Percentiles rank a stretch among this genome's conserved stretches.
Evolutionary conservation across 441 rosid genomes (phyloP).

Genomic region (Pelargonium citronellum): DNA sequence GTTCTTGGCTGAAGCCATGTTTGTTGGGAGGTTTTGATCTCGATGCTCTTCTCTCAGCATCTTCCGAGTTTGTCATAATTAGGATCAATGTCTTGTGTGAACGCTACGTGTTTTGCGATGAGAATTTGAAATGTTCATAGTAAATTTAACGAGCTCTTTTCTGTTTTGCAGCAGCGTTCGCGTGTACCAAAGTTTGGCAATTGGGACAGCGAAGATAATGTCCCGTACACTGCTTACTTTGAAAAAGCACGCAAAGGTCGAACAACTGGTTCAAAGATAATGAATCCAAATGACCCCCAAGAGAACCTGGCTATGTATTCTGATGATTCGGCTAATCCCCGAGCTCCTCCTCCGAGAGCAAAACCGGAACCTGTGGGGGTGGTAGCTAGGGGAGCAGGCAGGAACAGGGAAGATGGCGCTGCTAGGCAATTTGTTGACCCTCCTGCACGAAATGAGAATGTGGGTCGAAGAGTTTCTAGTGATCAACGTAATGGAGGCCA

Average conservation of each 20-base stretch:
- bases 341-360: constrained; percentile 36
- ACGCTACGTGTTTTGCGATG: no score
- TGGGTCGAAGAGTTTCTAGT: constrained; percentile 25
- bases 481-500: not conserved
- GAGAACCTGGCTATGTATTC: constrained; percentile 42
- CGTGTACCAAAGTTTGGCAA: constrained; percentile 83
- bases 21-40: no score
- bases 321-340: constrained; percentile 28
- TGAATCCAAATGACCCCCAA: constrained; percentile 70
- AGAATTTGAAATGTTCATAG: no score
- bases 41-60: no score
- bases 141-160: not conserved
- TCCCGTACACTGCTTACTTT: constrained; percentile 77
- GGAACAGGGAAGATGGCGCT: constrained; percentile 39
- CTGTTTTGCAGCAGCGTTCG: constrained; percentile 50
- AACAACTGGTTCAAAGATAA: constrained; percentile 36
- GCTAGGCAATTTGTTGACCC: constrained; percentile 31
- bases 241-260: constrained; percentile 76
- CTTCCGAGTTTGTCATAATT: no score
- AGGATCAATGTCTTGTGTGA: no score
- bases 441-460: constrained; percentile 38
- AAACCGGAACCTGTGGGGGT: constrained; percentile 33
- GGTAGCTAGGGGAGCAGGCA: constrained; percentile 29
- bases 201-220: constrained; percentile 66
- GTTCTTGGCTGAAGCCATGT: no score